Conservation (phyloP, 2,329 filamentous ascomycete genomes). For the Penicillium sp. region DNA sequence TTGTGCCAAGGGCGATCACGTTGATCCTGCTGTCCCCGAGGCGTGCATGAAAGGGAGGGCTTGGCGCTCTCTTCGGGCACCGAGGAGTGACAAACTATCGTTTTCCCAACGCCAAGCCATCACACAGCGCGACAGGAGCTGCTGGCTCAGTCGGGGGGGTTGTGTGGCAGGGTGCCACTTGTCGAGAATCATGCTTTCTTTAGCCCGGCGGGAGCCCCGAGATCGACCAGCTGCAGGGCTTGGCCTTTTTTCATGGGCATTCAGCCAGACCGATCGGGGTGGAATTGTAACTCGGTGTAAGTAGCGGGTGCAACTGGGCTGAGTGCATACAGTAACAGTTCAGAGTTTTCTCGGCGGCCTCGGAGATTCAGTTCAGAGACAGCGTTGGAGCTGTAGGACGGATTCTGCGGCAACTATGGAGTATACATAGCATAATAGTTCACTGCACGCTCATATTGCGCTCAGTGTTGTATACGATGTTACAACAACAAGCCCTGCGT, state of each 20-base stretch:
- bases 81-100: constrained; percentile 2
- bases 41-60: constrained; percentile 6
- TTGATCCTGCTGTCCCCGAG: constrained; percentile 12
- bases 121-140: constrained; percentile 5
- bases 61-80: constrained; percentile 9
- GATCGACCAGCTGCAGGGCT: constrained; percentile 14
- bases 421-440: neutral
- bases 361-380: neutral
- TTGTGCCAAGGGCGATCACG: constrained; percentile 25
- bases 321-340: neutral
- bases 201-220: neutral
- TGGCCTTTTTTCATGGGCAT: constrained; percentile 6
- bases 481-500: too few species aligned
- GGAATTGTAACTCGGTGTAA: neutral
- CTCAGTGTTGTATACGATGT: neutral
- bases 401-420: neutral
- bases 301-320: neutral
- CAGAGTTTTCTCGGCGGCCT: neutral
- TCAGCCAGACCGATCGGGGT: constrained; percentile 12
- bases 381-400: neutral
- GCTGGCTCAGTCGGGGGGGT: neutral
- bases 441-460: neutral
- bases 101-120: constrained; percentile 18
- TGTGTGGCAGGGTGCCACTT: neutral
- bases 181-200: neutral